Conservation (phyloP, 148 eudicot species). For the Silene latifolia region DNA sequence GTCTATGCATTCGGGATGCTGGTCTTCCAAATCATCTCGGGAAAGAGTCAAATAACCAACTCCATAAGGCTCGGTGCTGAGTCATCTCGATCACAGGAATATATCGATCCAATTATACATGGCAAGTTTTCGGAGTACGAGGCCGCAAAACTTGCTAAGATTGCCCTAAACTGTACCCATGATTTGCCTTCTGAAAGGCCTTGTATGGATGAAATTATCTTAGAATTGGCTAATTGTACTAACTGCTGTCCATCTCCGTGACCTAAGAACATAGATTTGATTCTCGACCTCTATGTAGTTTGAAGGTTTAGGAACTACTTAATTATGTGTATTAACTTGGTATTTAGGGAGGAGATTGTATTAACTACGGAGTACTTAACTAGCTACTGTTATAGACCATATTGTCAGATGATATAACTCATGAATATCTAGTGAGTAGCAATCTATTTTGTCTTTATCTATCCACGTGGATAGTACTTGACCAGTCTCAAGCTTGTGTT, state of each 20-base stretch:
- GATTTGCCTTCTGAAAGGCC: slow-evolving; percentile 79
- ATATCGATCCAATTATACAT: slow-evolving; percentile 57
- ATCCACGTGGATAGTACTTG: no score
- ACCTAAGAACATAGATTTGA: background rate
- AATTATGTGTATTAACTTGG: slow-evolving; percentile 15
- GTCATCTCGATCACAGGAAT: slow-evolving; percentile 37
- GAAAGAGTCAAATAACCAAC: slow-evolving; percentile 47
- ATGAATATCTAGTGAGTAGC: no score
- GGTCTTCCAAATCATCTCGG: slow-evolving; percentile 69
- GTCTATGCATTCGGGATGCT: slow-evolving; percentile 83
- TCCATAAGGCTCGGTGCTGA: slow-evolving; percentile 53
- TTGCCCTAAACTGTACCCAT: slow-evolving; percentile 67
- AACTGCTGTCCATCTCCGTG: slow-evolving; percentile 29
- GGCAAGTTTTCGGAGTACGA: slow-evolving; percentile 66
- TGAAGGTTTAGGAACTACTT: slow-evolving; percentile 23
- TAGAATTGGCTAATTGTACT: slow-evolving; percentile 46
- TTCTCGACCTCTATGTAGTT: slow-evolving; percentile 9
- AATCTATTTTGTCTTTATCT: no score
- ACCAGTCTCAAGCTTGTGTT: no score
- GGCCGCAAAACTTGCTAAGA: slow-evolving; percentile 55
- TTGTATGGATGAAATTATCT: slow-evolving; percentile 50
- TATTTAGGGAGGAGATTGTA: background rate
- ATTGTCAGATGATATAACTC: no score
- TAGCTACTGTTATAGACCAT: no score
- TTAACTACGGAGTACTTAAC: no score